Percentiles rank a stretch among this genome's conserved stretches.
These are phyloP conservation scores for Cytospora mali DNA, from an alignment of 2,329 filamentous ascomycete genomes.

Conservation along the genomic window DNA sequence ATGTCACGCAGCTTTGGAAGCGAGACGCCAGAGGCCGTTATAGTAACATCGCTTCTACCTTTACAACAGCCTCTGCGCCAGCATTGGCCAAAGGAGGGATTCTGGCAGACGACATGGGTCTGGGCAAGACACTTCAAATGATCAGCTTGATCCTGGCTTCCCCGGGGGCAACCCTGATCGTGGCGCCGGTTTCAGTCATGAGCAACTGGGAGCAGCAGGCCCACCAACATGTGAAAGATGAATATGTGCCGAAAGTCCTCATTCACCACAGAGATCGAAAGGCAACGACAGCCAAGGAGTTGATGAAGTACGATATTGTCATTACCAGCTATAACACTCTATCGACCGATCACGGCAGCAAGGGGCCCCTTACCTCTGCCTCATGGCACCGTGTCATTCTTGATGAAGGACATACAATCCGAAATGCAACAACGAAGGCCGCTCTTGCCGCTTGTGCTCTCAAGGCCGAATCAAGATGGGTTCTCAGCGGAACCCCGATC, in stretches of 20 bases:
- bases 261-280: constrained; percentile 73
- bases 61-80: constrained; percentile 59
- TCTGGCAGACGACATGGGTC: constrained; percentile 88
- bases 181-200: constrained; percentile 84
- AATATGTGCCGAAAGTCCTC: constrained; percentile 66
- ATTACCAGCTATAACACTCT: constrained; percentile 85
- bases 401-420: constrained; percentile 82
- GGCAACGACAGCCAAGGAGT: constrained; percentile 54
- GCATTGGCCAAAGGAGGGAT: constrained; percentile 78
- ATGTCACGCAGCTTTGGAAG: constrained; percentile 80
- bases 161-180: constrained; percentile 71
- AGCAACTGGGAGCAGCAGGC: constrained; percentile 88
- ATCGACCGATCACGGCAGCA: constrained; percentile 57
- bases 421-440: constrained; percentile 74
- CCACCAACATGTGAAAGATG: constrained; percentile 66
- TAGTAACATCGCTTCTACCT: constrained; percentile 73
- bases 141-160: constrained; percentile 74
- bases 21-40: constrained; percentile 51
- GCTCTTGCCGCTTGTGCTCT: constrained; percentile 69
- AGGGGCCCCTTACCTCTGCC: constrained; percentile 49
- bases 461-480: constrained; percentile 74
- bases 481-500: constrained; percentile 79
- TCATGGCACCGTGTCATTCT: constrained; percentile 80
- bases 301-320: constrained; percentile 72
- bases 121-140: constrained; percentile 86